phyloP scores from a whole-genome alignment of 129 eudicot genomes.

The Lactuca sativa region DNA sequence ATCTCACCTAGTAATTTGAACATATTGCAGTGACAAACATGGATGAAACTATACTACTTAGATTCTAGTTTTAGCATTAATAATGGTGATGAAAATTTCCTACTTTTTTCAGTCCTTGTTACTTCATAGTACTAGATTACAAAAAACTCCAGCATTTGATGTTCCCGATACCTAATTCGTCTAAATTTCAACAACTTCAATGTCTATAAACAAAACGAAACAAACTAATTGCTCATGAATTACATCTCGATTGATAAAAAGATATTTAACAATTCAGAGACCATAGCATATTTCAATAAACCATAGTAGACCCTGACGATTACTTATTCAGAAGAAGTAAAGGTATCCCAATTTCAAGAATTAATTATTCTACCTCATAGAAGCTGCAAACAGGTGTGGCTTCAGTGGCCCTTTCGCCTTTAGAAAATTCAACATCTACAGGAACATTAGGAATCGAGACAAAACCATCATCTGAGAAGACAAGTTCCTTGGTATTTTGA shows the following conservation, averaged over 20 bases:
- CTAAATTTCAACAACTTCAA: neutral
- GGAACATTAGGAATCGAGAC: slow-evolving; percentile 61
- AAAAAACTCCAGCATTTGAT: slow-evolving; percentile 8
- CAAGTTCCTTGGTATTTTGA: slow-evolving; percentile 47
- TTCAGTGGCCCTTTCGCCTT: slow-evolving; percentile 47
- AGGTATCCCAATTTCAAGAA: neutral
- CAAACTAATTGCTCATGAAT: neutral
- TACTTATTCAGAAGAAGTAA: slow-evolving; percentile 1
- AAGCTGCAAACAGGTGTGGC: slow-evolving; percentile 66
- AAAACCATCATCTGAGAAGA: slow-evolving; percentile 42
- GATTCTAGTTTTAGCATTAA: neutral
- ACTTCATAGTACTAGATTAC: neutral
- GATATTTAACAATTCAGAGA: neutral
- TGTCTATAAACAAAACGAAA: neutral
- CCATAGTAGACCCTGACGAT: neutral
- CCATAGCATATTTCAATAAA: neutral
- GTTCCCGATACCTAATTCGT: neutral
- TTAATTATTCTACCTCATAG: slow-evolving; percentile 51
- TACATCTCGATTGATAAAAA: slow-evolving; percentile 12
- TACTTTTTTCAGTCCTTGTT: neutral
- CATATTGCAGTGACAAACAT: neutral
- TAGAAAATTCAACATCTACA: slow-evolving; percentile 62
- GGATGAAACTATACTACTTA: neutral
- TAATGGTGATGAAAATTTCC: slow-evolving; percentile 3
- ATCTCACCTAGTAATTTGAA: neutral